Evolutionary conservation across 2,329 filamentous ascomycete species (phyloP).

Genomic region (Colletotrichum incanum): DNA sequence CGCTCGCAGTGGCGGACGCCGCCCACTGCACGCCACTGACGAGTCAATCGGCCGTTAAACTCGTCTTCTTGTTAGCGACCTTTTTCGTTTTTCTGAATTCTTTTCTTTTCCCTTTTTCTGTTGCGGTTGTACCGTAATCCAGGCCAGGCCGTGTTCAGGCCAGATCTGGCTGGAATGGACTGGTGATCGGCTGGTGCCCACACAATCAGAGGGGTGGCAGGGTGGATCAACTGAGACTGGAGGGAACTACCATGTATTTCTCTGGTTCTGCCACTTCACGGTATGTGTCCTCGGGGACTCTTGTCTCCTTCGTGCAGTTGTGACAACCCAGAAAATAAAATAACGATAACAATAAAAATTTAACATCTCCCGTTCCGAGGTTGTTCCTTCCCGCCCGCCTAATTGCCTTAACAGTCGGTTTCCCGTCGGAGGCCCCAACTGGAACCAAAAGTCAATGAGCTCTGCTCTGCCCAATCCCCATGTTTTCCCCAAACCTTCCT

Average conservation of each 20-base stretch:
- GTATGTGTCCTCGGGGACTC: not conserved
- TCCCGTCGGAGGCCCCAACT: not conserved
- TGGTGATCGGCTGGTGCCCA: not conserved
- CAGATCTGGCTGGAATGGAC: constrained; percentile 1
- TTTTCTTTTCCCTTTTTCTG: not conserved
- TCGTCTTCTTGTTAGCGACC: not conserved
- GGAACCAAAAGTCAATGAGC: not conserved
- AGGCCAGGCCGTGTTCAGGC: constrained; percentile 1
- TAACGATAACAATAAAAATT: not conserved
- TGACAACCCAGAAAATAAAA: not conserved
- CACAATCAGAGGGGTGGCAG: not conserved
- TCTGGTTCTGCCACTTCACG: not conserved
- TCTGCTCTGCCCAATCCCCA: not conserved
- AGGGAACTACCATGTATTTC: not conserved
- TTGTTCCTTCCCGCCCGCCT: constrained; percentile 6
- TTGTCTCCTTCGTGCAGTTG: not conserved
- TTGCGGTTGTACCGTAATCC: not conserved
- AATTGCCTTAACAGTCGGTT: not conserved
- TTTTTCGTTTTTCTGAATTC: not conserved
- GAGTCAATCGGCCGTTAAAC: constrained; percentile 30
- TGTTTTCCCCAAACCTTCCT: not conserved
- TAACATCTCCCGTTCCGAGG: not conserved
- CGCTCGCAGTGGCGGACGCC: constrained; percentile 21
- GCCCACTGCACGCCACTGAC: constrained; percentile 29
- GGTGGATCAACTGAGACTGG: not conserved